Conservation (phyloP, 1,284 basidiomycete genomes). For the Farysia itapuensis region DNA sequence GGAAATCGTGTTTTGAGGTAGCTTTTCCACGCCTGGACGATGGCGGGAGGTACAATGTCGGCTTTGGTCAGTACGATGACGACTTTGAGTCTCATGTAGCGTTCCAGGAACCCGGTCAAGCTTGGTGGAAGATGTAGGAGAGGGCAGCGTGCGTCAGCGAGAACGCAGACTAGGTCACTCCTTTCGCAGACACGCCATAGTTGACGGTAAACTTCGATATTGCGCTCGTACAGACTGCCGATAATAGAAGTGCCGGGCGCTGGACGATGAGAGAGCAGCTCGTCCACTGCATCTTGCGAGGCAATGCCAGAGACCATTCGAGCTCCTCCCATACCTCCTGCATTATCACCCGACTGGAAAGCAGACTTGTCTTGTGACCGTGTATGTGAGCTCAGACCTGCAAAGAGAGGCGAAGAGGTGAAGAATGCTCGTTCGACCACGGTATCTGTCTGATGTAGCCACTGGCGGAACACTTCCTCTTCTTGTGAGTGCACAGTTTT, state of each 20-base stretch:
- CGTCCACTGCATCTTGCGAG: conserved; percentile 14
- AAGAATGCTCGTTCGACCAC: conserved; percentile 37
- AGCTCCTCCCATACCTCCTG: conserved; percentile 20
- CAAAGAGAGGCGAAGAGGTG: conserved; percentile 32
- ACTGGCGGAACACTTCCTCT: conserved; percentile 36
- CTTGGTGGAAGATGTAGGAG: conserved; percentile 66
- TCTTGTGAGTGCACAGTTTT: conserved; percentile 46
- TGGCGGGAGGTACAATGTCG: conserved; percentile 33
- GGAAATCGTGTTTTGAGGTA: conserved; percentile 31
- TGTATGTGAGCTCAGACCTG: conserved; percentile 17
- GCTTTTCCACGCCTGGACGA: conserved; percentile 31
- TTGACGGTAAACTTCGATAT: conserved; percentile 46
- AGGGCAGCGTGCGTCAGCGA: conserved; percentile 84
- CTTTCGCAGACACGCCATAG: conserved; percentile 60
- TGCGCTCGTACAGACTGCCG: conserved; percentile 66
- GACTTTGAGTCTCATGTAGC: conserved; percentile 63
- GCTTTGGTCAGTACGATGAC: conserved; percentile 47
- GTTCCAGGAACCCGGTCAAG: conserved; percentile 63
- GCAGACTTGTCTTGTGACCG: conserved; percentile 20
- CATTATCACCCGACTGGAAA: conserved; percentile 1
- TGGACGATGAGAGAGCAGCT: conserved; percentile 15
- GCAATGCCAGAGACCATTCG: conserved; percentile 25
- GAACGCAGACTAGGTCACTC: conserved; percentile 78
- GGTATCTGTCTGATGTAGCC: conserved; percentile 41
- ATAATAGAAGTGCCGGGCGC: conserved; percentile 63